Evolutionary conservation across 139 green algal genomes (phyloP).

Genomic region (Chlamydomonas sp.): DNA sequence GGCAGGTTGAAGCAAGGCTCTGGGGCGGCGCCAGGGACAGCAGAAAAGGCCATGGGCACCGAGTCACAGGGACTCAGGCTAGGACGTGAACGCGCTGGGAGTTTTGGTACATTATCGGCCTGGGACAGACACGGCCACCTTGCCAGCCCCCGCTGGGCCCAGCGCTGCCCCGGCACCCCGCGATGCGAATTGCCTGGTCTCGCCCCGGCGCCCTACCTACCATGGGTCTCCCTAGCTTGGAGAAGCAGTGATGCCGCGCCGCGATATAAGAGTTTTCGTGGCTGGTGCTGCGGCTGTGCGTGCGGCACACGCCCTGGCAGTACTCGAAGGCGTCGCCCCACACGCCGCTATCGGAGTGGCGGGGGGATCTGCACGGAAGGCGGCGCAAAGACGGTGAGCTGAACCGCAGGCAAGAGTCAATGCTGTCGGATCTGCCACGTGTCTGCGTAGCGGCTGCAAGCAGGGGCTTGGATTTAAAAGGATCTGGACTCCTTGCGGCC

Average conservation of each 20-base stretch:
- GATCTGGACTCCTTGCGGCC: too few species aligned
- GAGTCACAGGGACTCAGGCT: too few species aligned
- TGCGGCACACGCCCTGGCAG: conserved; percentile 77
- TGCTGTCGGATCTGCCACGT: neutral
- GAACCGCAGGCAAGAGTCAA: neutral
- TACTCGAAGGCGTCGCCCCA: conserved; percentile 77
- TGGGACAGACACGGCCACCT: too few species aligned
- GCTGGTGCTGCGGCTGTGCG: conserved; percentile 72
- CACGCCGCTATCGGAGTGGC: conserved; percentile 60
- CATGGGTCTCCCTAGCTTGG: conserved; percentile 52
- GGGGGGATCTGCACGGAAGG: conserved; percentile 26
- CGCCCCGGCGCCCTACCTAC: neutral
- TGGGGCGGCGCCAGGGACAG: too few species aligned
- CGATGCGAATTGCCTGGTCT: neutral
- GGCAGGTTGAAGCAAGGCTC: too few species aligned
- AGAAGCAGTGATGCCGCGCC: conserved; percentile 80
- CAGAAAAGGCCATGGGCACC: too few species aligned
- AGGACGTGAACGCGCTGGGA: too few species aligned
- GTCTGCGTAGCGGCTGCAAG: too few species aligned
- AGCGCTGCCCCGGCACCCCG: too few species aligned
- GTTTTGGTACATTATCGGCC: too few species aligned
- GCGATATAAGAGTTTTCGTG: conserved; percentile 88
- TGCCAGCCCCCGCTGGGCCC: too few species aligned
- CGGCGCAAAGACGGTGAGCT: neutral
- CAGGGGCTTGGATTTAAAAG: too few species aligned